Base-by-base conservation (phyloP, 23 red algal species). In the Cyanidioschyzon merolae region DNA sequence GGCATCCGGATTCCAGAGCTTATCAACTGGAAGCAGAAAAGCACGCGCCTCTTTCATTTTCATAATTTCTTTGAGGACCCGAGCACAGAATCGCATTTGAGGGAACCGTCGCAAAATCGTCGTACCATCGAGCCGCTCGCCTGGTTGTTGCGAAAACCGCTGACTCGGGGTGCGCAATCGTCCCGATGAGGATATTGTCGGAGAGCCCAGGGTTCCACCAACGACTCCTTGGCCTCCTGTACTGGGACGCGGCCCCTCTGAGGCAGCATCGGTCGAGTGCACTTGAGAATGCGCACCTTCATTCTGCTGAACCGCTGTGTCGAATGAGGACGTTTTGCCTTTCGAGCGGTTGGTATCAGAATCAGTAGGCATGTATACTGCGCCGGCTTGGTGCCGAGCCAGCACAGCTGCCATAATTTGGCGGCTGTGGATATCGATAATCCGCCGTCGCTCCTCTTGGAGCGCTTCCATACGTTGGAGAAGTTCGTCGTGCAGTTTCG, bases 11-110 rank as follows among this genome's bases (percentile, higher is more conserved):
- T 79, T 82, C 84, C 87, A 96, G 38, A 96, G 76, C 39, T 96
- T 87, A 38, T 79, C 76, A n/a, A 96, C 87, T 12, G 92, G 92
- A 38, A 84, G 81, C 32, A 85, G 86, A 82, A 97, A 97, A 7
- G 63, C 16, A 32, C 63, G 21, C 2, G 63, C 63, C 30, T 35
- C 63, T 32, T 71, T 71, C 63, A 71, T 71, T 27, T 32, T 71
- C 63, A 71, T 71, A 7, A 71, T 25, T 12, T 71, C 63, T 7
- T 35, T 25, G n/a, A 71, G 63, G n/a, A 71, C 63, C 30, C 63
- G 63, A 7, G 30, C 2, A 27, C 63, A 71, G 63, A 32, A 71
- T 27, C 63, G 21, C 63, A 71, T 71, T 32, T 71, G 63, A 15
- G 63, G 63, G 63, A 17, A 71, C 12, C 63, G 63, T 7, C 63